Conservation (phyloP, 2,329 filamentous ascomycete species). For the Fusarium lateritium region DNA sequence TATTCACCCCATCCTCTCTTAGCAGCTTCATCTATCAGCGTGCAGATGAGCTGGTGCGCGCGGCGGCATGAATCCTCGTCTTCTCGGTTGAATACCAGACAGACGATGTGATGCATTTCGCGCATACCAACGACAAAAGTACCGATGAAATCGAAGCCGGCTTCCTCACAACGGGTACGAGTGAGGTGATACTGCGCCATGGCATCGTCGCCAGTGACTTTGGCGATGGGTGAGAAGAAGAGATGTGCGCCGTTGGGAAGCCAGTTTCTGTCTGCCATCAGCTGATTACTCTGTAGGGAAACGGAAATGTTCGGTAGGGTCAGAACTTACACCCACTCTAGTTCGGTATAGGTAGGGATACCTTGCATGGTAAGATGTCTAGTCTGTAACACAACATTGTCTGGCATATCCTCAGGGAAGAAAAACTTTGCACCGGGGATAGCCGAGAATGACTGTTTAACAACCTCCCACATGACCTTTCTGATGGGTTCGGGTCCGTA, state of each 20-base stretch:
- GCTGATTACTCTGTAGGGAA: background rate
- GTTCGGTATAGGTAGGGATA: conserved; percentile 34
- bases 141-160: conserved; percentile 41
- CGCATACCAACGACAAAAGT: conserved; percentile 38
- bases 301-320: accelerated
- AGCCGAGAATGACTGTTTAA: conserved; percentile 33
- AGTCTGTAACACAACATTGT: conserved; percentile 36
- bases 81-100: conserved; percentile 31
- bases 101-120: conserved; percentile 42
- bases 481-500: conserved; percentile 40
- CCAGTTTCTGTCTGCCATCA: conserved; percentile 16
- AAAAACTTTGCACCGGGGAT: conserved; percentile 44
- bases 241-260: conserved; percentile 42
- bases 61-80: conserved; percentile 30
- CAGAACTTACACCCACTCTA: conserved; percentile 42
- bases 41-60: conserved; percentile 22
- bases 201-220: conserved; percentile 36
- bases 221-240: conserved; percentile 45
- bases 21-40: conserved; percentile 32
- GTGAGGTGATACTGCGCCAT: conserved; percentile 35
- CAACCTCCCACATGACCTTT: conserved; percentile 35
- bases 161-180: conserved; percentile 32
- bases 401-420: conserved; percentile 40
- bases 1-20: conserved; percentile 40
- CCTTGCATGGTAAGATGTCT: conserved; percentile 36